phyloP scores from a whole-genome alignment of 192 early-diverging fungal genomes.

The Podila epicladia region DNA sequence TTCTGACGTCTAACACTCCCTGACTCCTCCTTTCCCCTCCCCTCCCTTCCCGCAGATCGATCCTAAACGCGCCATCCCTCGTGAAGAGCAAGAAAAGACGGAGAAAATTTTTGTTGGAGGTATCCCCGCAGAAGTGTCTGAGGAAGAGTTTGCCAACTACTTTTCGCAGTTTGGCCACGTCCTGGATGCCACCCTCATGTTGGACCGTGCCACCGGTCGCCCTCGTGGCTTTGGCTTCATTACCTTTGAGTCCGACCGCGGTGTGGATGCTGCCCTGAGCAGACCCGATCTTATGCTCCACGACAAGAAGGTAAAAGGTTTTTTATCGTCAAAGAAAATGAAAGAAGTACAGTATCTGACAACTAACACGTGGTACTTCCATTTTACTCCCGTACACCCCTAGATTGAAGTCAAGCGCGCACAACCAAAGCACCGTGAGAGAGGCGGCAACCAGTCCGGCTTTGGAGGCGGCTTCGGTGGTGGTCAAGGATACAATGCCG shows the following conservation, averaged over 20 bases:
- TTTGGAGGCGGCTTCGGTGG: conserved; percentile 48
- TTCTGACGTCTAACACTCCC: conserved; percentile 7
- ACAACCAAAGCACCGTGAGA: conserved; percentile 68
- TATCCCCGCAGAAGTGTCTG: conserved; percentile 85
- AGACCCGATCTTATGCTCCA: conserved; percentile 74
- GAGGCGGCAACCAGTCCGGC: conserved; percentile 8
- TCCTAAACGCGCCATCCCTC: conserved; percentile 77
- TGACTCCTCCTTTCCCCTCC: background rate
- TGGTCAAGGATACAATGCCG: conserved; percentile 14
- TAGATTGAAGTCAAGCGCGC: conserved; percentile 79
- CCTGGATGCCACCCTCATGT: conserved; percentile 87
- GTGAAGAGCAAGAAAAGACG: conserved; percentile 79
- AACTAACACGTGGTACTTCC: background rate
- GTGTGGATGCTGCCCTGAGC: conserved; percentile 81
- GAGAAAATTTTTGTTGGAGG: conserved; percentile 97
- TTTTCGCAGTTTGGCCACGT: conserved; percentile 89
- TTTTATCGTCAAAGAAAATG: background rate
- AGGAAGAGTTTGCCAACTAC: conserved; percentile 85
- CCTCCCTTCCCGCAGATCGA: conserved; percentile 62
- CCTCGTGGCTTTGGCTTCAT: conserved; percentile 96
- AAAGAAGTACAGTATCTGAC: background rate
- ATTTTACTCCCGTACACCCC: background rate
- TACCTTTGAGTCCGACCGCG: conserved; percentile 81
- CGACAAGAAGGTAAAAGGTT: conserved; percentile 67
- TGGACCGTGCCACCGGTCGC: conserved; percentile 84